Evolutionary conservation across 306 rosid genomes (phyloP).

Genomic region (Vigna trinervia): DNA sequence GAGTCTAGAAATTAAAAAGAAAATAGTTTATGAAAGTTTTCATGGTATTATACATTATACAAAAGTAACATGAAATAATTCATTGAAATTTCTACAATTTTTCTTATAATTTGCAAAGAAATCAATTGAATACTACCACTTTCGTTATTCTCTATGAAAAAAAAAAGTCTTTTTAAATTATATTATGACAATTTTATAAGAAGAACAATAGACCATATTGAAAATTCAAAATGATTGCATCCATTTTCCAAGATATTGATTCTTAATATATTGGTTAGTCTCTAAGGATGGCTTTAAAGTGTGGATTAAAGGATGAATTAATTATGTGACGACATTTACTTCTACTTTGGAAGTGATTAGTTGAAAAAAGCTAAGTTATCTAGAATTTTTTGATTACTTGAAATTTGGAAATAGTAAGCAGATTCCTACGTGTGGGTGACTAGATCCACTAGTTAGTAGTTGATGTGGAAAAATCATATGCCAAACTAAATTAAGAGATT

Average conservation of each 20-base stretch:
- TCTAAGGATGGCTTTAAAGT: not conserved
- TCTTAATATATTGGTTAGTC: not conserved
- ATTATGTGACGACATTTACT: constrained; percentile 10
- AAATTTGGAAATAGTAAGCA: constrained; percentile 11
- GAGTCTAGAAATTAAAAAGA: too few species aligned
- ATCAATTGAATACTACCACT: too few species aligned
- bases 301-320: not conserved
- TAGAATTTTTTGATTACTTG: constrained; percentile 8
- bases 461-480: constrained; percentile 4
- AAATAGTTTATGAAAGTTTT: too few species aligned
- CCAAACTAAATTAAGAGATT: not conserved
- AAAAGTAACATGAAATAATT: too few species aligned
- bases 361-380: not conserved
- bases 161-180: too few species aligned
- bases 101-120: too few species aligned
- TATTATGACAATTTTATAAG: too few species aligned
- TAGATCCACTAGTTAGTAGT: not conserved
- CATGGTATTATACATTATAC: too few species aligned
- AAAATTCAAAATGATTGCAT: too few species aligned
- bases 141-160: too few species aligned
- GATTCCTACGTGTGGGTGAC: constrained; percentile 5
- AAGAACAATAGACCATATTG: too few species aligned
- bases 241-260: not conserved
- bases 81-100: too few species aligned
- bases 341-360: constrained; percentile 15